Percentiles rank a stretch among this genome's conserved stretches.
Conservation (phyloP, 805 yeast genomes). For the Cyberlindnera bimundalis region DNA sequence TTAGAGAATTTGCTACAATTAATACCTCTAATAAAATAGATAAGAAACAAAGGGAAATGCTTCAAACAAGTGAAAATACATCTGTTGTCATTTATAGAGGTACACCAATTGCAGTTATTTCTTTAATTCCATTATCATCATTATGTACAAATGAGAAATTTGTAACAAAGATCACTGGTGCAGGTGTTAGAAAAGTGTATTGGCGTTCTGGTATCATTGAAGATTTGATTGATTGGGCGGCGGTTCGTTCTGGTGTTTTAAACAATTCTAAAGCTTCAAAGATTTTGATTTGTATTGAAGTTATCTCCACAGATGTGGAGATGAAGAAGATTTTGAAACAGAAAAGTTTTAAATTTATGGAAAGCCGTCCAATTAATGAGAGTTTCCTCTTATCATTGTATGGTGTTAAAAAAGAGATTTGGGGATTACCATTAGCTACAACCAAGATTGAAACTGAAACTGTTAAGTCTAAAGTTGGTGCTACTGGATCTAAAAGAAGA, state of each 20-base stretch:
- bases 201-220: conserved; percentile 57
- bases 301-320: conserved; percentile 48
- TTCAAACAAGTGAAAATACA: conserved; percentile 44
- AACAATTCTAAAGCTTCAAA: conserved; percentile 32
- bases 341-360: conserved; percentile 42
- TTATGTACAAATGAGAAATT: conserved; percentile 39
- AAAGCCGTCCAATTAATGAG: conserved; percentile 14
- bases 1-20: conserved; percentile 42
- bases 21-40: conserved; percentile 17
- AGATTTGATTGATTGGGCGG: conserved; percentile 62
- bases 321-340: conserved; percentile 36
- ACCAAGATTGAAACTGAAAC: conserved; percentile 13
- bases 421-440: conserved; percentile 26
- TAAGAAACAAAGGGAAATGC: conserved; percentile 27
- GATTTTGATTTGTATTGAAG: conserved; percentile 42
- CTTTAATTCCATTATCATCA: conserved; percentile 41
- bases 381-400: conserved; percentile 16
- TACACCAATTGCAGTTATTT: conserved; percentile 65
- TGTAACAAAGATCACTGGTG: conserved; percentile 50
- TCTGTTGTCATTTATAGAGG: conserved; percentile 59
- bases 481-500: conserved; percentile 21
- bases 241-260: conserved; percentile 42
- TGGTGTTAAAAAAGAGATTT: conserved; percentile 22
- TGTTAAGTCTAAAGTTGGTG: conserved; percentile 18
- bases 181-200: conserved; percentile 69